Conservation (phyloP, 2,329 filamentous ascomycete species). For the Botryotinia globosa region DNA sequence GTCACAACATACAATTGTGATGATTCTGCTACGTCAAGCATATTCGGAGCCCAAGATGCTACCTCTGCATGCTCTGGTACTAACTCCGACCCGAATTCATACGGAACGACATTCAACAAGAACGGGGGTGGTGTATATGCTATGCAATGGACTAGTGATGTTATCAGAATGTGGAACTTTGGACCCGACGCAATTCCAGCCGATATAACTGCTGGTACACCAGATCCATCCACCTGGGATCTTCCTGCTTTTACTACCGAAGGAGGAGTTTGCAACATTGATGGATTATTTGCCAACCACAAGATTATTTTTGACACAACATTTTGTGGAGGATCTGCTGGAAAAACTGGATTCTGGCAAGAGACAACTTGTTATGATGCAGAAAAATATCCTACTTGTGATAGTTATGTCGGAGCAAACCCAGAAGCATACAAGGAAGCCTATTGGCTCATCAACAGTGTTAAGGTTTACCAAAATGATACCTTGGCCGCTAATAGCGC, state of each 20-base stretch:
- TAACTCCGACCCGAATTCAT: conserved; percentile 45
- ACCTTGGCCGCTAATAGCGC: conserved; percentile 37
- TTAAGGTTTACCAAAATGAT: conserved; percentile 34
- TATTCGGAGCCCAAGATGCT: conserved; percentile 42
- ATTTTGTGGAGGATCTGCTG: conserved; percentile 68
- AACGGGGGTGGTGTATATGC: conserved; percentile 65
- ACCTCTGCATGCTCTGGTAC: conserved; percentile 30
- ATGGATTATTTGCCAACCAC: conserved; percentile 64
- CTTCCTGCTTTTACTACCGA: conserved; percentile 64
- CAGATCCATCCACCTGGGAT: conserved; percentile 65
- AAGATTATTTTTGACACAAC: conserved; percentile 70
- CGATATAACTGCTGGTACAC: conserved; percentile 56
- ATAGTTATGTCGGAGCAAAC: conserved; percentile 33
- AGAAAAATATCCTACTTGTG: conserved; percentile 38
- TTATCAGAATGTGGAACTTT: conserved; percentile 76
- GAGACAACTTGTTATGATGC: conserved; percentile 42
- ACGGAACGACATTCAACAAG: conserved; percentile 61
- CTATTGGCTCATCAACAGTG: conserved; percentile 34
- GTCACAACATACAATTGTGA: conserved; percentile 30
- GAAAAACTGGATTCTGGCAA: conserved; percentile 52
- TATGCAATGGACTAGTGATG: conserved; percentile 64
- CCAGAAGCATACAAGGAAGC: conserved; percentile 29
- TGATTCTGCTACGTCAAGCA: conserved; percentile 31
- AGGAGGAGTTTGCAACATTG: conserved; percentile 59
- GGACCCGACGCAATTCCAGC: conserved; percentile 58